Base-by-base conservation (phyloP, 2,329 filamentous ascomycete species). In the Hymenoscyphus linearis region DNA sequence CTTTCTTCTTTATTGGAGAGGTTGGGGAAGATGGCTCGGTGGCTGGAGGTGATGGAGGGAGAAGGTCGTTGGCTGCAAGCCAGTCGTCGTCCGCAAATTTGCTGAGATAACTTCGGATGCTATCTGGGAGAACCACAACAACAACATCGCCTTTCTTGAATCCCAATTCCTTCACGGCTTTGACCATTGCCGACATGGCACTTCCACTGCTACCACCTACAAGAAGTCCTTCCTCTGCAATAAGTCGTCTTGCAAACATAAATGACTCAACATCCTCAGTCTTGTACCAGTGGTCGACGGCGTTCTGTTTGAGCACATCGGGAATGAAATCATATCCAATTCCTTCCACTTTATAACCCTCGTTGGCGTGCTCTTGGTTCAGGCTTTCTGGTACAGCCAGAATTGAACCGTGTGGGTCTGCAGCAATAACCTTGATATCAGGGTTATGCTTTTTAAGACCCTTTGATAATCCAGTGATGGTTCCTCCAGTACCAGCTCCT, bases 71-170 rank as follows among this genome's bases (percentile, higher is more conserved):
- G 65, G 95, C 95, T 13, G 92, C 93, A 60, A 99, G 87, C 96
- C 95, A 99, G 79, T 98, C 95, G 73, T 99, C 96, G 74, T 99
- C 95, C 67, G 92, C 92, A 74, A 99, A 99, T 84, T 99, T 99
- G 79, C 89, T 93, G 27, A 99, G 85, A 76, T 99, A 99, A 77
- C 91, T 97, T 72, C 95, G 85, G 73, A 99, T 98, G 78, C 92
- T 96, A 76, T 99, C 95, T 1, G 95, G 96, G 18, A 97, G 81
- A 58, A 99, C 80, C 31, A 97, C 92, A 31, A 99, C 95, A 0
- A 98, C 85, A 1, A 92, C 85, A 72, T 99, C 93, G 61, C 89
- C 89, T 74, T 93, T 89, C 65, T 85, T 84, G 66, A 96, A 82
- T n/a, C 83, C 80, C 59, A 89, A 79, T 55, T 96, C 92, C 74